phyloP scores from a whole-genome alignment of 306 rosid species.

The Dalbergia cultrata region DNA sequence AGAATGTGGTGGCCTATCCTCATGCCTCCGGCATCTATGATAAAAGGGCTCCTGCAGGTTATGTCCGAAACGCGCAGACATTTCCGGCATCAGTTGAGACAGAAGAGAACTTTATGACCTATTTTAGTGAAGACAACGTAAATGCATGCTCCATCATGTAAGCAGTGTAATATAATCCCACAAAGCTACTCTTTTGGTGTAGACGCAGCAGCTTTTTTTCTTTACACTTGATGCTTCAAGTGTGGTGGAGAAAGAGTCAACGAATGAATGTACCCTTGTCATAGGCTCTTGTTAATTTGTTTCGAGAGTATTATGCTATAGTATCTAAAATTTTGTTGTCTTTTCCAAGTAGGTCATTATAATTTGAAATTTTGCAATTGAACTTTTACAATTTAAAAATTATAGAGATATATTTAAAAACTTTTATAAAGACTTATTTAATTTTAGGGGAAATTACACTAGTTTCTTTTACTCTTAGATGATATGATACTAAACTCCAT shows the following conservation, averaged over 20 bases:
- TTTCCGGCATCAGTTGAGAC: conserved; percentile 56
- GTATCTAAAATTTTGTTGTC: no score
- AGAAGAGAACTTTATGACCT: conserved; percentile 65
- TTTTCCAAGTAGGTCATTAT: no score
- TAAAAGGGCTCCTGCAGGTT: conserved; percentile 81
- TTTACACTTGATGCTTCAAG: not conserved
- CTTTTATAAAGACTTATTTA: no score
- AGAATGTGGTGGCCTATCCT: conserved; percentile 75
- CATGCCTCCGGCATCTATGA: conserved; percentile 74
- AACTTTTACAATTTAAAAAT: no score
- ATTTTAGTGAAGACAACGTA: conserved; percentile 89
- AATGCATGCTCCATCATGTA: conserved; percentile 87
- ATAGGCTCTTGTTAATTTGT: not conserved
- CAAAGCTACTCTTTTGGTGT: not conserved
- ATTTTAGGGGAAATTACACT: no score
- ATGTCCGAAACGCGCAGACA: conserved; percentile 67
- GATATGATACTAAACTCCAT: no score
- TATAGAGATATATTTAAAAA: no score
- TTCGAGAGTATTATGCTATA: not conserved
- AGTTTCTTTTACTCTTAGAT: no score
- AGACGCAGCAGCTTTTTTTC: not conserved
- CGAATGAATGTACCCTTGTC: not conserved
- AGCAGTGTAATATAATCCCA: not conserved
- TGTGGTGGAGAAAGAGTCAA: not conserved
- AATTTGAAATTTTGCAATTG: no score